Conservation (phyloP, 257 asterid species). For the Asclepias syriaca region DNA sequence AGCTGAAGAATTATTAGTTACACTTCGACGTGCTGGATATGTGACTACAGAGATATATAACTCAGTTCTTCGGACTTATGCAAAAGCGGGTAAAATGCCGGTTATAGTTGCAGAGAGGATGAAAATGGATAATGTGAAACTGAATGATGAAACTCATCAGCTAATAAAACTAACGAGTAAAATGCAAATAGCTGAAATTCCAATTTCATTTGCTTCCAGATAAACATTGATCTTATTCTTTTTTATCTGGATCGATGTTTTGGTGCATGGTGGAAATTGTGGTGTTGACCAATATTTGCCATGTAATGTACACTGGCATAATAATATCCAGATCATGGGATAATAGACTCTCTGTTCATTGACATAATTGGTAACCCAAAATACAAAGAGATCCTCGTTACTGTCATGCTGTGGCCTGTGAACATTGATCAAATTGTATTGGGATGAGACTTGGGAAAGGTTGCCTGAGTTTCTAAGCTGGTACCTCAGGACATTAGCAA, state of each 20-base stretch:
- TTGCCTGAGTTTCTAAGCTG: background rate
- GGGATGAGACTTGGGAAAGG: background rate
- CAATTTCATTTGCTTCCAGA: slow-evolving; percentile 18
- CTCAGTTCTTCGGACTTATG: slow-evolving; percentile 63
- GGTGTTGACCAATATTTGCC: background rate
- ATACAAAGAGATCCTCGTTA: background rate
- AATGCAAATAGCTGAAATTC: slow-evolving; percentile 67
- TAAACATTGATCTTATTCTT: background rate
- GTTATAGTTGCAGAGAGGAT: slow-evolving; percentile 78
- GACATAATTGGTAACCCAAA: background rate
- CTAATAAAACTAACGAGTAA: slow-evolving; percentile 53
- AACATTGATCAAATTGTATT: background rate
- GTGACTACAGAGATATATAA: slow-evolving; percentile 57
- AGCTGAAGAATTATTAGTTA: slow-evolving; percentile 60
- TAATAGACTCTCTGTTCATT: background rate
- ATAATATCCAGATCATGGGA: background rate
- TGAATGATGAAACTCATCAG: slow-evolving; percentile 56
- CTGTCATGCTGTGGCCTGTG: background rate
- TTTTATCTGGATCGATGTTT: background rate
- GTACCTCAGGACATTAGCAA: background rate
- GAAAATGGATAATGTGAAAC: slow-evolving; percentile 61
- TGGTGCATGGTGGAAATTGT: background rate
- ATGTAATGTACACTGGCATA: background rate
- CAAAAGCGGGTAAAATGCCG: slow-evolving; percentile 74
- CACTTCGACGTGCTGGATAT: slow-evolving; percentile 55